These are phyloP conservation scores for Pichia inconspicua DNA, from an alignment of 1,139 yeast species.

Conservation along the genomic window DNA sequence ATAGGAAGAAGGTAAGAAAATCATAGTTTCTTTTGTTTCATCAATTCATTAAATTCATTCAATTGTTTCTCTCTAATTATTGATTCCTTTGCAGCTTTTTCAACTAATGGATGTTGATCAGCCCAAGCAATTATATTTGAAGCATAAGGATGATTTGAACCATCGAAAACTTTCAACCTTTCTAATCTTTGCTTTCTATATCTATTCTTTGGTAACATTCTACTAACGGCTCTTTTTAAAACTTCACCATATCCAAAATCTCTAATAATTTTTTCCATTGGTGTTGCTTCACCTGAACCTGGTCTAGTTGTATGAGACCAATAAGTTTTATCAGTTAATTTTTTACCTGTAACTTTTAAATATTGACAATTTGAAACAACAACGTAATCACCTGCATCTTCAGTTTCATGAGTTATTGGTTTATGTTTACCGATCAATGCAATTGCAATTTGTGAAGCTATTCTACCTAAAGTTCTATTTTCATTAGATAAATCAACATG, in stretches of 20 bases:
- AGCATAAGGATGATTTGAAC: constrained; percentile 79
- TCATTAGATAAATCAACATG: constrained; percentile 88
- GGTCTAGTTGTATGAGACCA: constrained; percentile 90
- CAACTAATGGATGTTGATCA: constrained; percentile 59
- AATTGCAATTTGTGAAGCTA: constrained; percentile 82
- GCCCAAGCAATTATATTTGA: constrained; percentile 80
- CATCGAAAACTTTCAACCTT: constrained; percentile 81
- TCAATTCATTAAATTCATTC: constrained; percentile 21
- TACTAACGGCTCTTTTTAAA: constrained; percentile 78
- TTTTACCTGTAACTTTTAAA: constrained; percentile 74
- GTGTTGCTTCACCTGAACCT: constrained; percentile 75
- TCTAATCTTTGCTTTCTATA: constrained; percentile 72
- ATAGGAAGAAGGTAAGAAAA: background rate
- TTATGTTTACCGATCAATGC: constrained; percentile 94
- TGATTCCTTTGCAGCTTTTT: constrained; percentile 35
- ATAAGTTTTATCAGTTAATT: constrained; percentile 75
- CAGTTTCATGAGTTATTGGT: constrained; percentile 62
- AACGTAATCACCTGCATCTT: constrained; percentile 91
- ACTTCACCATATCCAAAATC: constrained; percentile 85
- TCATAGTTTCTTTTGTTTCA: constrained; percentile 16
- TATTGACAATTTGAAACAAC: constrained; percentile 90
- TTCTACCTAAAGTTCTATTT: constrained; percentile 78
- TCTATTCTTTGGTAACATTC: constrained; percentile 92
- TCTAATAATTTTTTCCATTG: constrained; percentile 70
- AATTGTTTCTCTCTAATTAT: constrained; percentile 29